Conservation (phyloP, 805 yeast species). For the Clavispora fructus region DNA sequence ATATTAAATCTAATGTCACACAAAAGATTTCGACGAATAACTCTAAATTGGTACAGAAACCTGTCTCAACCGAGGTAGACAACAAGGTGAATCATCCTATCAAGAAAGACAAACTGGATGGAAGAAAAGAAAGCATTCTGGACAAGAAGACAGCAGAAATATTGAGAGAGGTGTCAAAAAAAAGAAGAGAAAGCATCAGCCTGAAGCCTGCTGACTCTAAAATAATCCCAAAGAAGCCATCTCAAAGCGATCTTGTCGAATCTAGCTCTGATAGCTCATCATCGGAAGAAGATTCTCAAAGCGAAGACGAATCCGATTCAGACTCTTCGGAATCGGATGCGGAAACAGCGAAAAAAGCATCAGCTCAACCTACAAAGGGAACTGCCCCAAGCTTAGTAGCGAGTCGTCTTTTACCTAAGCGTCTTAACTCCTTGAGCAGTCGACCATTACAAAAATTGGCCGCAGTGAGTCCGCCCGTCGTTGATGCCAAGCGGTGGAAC, state of each 20-base stretch:
- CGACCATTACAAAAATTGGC: neutral
- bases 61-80: neutral
- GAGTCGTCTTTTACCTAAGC: constrained; percentile 3
- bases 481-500: neutral
- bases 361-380: neutral
- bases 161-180: neutral
- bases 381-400: neutral
- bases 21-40: neutral
- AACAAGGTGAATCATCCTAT: neutral
- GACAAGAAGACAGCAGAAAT: neutral
- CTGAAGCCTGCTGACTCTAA: neutral
- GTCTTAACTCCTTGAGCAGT: constrained; percentile 2
- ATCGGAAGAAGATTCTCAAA: neutral
- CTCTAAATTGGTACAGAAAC: neutral
- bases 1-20: neutral
- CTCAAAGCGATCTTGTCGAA: neutral
- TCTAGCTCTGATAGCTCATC: neutral
- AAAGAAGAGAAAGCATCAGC: neutral
- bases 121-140: neutral
- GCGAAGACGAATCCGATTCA: neutral
- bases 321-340: neutral
- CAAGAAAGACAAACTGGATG: neutral
- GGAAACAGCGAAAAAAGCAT: neutral
- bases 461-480: neutral
- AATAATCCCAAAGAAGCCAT: neutral